A percentile compares a stretch with the other conserved stretches of the same genome.
Evolutionary conservation across 2,329 filamentous ascomycete genomes (phyloP).

Genomic region (Botryosphaeria dothidea): DNA sequence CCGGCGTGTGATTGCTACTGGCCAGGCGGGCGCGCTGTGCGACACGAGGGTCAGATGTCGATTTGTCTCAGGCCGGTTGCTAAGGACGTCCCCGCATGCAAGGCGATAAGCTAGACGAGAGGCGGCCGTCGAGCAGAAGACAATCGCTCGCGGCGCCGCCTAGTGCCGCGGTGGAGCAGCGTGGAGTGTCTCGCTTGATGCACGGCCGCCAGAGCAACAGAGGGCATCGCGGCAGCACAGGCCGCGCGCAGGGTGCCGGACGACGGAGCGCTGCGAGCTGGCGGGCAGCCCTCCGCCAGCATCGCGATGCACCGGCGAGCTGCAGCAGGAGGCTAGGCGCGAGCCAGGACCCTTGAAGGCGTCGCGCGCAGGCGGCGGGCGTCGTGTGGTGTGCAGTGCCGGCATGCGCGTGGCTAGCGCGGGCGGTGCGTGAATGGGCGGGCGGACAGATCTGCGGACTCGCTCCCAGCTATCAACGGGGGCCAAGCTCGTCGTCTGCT

Average conservation of each 20-base stretch:
- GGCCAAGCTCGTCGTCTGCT: conserved; percentile 15
- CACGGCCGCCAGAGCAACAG: not conserved
- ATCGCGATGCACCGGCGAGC: conserved; percentile 4
- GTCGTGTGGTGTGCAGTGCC: conserved; percentile 1
- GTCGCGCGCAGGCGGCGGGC: not conserved
- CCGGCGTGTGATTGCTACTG: conserved; percentile 9
- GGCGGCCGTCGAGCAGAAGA: conserved; percentile 4
- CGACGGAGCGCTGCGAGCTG: not conserved
- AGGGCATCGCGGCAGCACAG: not conserved
- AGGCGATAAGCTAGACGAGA: conserved; percentile 15
- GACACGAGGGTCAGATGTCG: conserved; percentile 17
- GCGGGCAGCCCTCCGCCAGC: not conserved
- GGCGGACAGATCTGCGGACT: conserved; percentile 17
- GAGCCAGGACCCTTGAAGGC: not conserved
- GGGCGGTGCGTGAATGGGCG: not conserved
- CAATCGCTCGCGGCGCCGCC: not conserved
- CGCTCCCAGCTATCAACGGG: conserved; percentile 15
- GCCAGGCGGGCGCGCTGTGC: conserved; percentile 12
- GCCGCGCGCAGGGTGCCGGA: not conserved
- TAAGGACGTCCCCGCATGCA: conserved; percentile 9
- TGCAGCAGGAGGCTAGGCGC: not conserved
- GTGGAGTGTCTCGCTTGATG: conserved; percentile 15
- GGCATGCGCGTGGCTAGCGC: conserved; percentile 14
- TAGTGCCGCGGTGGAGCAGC: conserved; percentile 12
- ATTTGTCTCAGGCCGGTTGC: conserved; percentile 11